Base-by-base conservation (phyloP, 192 early-diverging fungal species). In the Podila clonocystis region DNA sequence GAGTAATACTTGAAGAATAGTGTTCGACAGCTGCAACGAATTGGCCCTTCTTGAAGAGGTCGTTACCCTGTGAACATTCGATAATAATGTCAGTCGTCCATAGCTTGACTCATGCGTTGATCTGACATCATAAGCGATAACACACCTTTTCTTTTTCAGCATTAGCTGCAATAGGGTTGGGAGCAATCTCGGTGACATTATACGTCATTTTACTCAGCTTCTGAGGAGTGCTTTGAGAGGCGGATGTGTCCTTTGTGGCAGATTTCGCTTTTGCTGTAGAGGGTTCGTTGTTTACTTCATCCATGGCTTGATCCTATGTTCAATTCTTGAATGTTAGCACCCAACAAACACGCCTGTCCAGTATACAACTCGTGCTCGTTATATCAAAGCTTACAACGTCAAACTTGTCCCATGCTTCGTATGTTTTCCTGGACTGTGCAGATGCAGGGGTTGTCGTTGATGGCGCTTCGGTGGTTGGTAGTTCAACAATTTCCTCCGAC, bases 1-100 rank as follows among this genome's bases (percentile, higher is more conserved):
- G 66, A 19, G 85, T 72, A 58, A 96, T 90, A 58, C 89, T 88
- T 38, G 85, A 83, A 8, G 89, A 84, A 84, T 95, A 96, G 58
- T 87, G 83, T 19, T 74, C 74, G 45, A 91, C 69, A 9, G 95
- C 94, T 17, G 82, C 63, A 2, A 70, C 45, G 66, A 86, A 93
- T n/a, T 88, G 74, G 11, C 84, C 83, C 65, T 88, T 88, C 64
- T 85, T 84, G 65, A 90, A 91, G 33, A 76, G 85, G 6, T 72
- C 83, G 75, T 94, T 95, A 49, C 93, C 94, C 75, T 87, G 28
- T 62, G 17, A 62, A 62, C 2, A 24, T 55, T 55, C 0, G 17
- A 17, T 9, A 26, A 12, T 24, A 50, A 0, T 29, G n/a, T 49
- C 19, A 29, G 52, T 55, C 24, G 52, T 36, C 6, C 52, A 24